Evolutionary conservation across 176 grass and related monocot species (phyloP).

Genomic region (Zoysia japonica): DNA sequence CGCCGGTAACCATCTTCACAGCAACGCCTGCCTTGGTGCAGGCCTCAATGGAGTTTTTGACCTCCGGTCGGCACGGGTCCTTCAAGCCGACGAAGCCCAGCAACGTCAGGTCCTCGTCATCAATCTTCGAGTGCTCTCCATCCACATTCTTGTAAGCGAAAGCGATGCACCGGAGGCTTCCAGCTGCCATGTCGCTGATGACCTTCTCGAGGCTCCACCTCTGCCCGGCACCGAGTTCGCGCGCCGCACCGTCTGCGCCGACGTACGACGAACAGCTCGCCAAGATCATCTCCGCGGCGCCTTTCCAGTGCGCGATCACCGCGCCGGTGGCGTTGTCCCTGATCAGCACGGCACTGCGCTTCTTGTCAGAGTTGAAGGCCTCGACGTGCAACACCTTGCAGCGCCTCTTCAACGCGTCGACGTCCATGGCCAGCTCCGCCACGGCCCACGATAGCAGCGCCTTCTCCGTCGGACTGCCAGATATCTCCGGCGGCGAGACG

Average conservation of each 20-base stretch:
- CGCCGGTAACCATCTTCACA: slow-evolving; percentile 87
- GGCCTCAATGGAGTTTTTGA: slow-evolving; percentile 48
- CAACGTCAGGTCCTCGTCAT: slow-evolving; percentile 52
- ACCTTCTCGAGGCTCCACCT: slow-evolving; percentile 47
- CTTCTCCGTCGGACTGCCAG: slow-evolving; percentile 63
- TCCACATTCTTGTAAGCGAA: slow-evolving; percentile 66
- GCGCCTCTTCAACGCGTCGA: slow-evolving; percentile 33
- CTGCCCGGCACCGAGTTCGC: slow-evolving; percentile 28
- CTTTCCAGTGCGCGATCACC: slow-evolving; percentile 73
- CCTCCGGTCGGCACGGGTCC: slow-evolving; percentile 75
- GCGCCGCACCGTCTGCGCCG: slow-evolving; percentile 25
- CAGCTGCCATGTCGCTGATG: slow-evolving; percentile 58
- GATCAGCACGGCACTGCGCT: slow-evolving; percentile 67
- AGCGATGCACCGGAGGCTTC: slow-evolving; percentile 66
- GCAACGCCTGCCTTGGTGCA: slow-evolving; percentile 57
- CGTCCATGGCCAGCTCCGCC: slow-evolving; percentile 52
- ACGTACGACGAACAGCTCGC: slow-evolving; percentile 48
- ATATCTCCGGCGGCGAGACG: too few species aligned
- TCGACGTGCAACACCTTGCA: slow-evolving; percentile 66
- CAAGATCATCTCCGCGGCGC: slow-evolving; percentile 79
- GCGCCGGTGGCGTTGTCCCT: slow-evolving; percentile 27
- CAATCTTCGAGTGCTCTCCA: slow-evolving; percentile 14
- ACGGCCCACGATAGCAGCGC: slow-evolving; percentile 80
- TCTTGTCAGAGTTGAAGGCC: slow-evolving; percentile 88
- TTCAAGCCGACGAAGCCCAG: slow-evolving; percentile 79